phyloP scores from a whole-genome alignment of 2,329 filamentous ascomycete species.

The Trichoderma citrinoviride region DNA sequence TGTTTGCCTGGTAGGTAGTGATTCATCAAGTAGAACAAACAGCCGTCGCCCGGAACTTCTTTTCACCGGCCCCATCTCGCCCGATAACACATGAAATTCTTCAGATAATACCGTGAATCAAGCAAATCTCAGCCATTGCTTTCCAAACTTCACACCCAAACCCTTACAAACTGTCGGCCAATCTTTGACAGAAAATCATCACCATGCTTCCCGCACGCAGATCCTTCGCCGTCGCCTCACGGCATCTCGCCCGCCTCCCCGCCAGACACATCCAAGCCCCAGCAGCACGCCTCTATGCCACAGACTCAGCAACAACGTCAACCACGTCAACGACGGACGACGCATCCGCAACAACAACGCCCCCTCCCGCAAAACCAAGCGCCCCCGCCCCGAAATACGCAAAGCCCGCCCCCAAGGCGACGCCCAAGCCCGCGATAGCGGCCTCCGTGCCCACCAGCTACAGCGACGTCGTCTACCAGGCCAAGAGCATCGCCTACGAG shows the following conservation, averaged over 20 bases:
- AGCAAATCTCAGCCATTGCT: background rate
- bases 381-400: background rate
- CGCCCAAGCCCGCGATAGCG: background rate
- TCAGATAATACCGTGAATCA: conserved; percentile 2
- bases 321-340: conserved; percentile 3
- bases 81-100: conserved; percentile 7
- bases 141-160: background rate
- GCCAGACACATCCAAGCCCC: conserved; percentile 25
- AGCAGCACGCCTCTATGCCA: conserved; percentile 28
- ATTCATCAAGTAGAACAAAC: background rate
- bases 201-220: conserved; percentile 32
- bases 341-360: background rate
- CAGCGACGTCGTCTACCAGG: conserved; percentile 21
- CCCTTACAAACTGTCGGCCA: background rate
- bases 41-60: conserved; percentile 10
- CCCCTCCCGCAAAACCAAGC: conserved; percentile 14
- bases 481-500: conserved; percentile 24
- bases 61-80: conserved; percentile 6
- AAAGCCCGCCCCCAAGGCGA: background rate
- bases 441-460: conserved; percentile 2
- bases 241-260: conserved; percentile 22
- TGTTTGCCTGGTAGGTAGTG: background rate
- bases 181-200: background rate
- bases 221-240: conserved; percentile 26
- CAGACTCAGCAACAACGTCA: conserved; percentile 25